phyloP scores from a whole-genome alignment of 306 rosid species.

The Adenanthera pavonina region DNA sequence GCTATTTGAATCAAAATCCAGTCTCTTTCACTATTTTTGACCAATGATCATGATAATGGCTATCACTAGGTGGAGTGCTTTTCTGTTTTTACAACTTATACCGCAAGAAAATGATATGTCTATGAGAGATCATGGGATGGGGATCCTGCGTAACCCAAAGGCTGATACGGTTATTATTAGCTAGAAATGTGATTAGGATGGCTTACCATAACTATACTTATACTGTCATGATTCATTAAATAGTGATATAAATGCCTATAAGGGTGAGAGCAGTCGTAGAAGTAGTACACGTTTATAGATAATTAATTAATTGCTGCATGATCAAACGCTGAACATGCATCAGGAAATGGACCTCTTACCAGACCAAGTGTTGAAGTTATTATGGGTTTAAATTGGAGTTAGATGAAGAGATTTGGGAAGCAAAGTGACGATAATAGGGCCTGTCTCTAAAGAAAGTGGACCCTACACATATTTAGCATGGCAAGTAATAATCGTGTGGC shows the following conservation, averaged over 20 bases:
- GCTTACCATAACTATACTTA: conserved; percentile 29
- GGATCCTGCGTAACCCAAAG: conserved; percentile 25
- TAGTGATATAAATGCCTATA: not conserved
- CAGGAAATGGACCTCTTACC: conserved; percentile 35
- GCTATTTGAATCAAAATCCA: conserved; percentile 12
- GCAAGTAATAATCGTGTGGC: conserved; percentile 38
- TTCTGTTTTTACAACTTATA: conserved; percentile 34
- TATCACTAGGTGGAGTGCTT: conserved; percentile 20
- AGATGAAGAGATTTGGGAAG: conserved; percentile 38
- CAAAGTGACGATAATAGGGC: conserved; percentile 27
- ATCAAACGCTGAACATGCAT: conserved; percentile 28
- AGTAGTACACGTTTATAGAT: conserved; percentile 13
- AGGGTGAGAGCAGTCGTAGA: conserved; percentile 19
- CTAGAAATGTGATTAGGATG: conserved; percentile 44
- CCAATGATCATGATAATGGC: conserved; percentile 22
- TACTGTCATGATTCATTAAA: conserved; percentile 20
- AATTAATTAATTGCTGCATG: conserved; percentile 26
- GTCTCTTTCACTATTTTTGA: conserved; percentile 30
- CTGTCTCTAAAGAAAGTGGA: conserved; percentile 18
- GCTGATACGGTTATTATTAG: conserved; percentile 42
- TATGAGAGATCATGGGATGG: conserved; percentile 33
- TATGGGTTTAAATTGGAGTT: not conserved
- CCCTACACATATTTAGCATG: conserved; percentile 21
- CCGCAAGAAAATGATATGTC: conserved; percentile 41
- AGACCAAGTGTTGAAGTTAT: conserved; percentile 37